Conservation (phyloP, 176 grass and related monocot species). For the Musa itinerans region DNA sequence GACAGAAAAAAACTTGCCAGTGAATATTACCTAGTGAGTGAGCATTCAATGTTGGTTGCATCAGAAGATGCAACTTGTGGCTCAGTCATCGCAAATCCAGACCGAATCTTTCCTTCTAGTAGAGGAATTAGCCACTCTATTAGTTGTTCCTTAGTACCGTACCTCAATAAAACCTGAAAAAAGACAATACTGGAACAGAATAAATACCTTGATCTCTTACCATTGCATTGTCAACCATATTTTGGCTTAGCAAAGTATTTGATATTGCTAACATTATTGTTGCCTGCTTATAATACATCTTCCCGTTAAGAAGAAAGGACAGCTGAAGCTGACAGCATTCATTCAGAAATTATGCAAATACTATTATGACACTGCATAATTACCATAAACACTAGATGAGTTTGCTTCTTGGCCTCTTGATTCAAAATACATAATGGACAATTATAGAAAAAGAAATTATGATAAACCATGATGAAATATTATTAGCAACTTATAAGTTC, state of each 20-base stretch:
- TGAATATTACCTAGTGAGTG: slow-evolving; percentile 58
- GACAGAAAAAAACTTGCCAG: background rate
- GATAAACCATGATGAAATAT: too few relatives aligned
- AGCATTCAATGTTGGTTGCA: slow-evolving; percentile 96
- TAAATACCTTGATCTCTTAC: background rate
- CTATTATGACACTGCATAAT: too few relatives aligned
- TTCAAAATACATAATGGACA: too few relatives aligned
- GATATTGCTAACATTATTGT: background rate
- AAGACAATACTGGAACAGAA: background rate
- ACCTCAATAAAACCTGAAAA: slow-evolving; percentile 82
- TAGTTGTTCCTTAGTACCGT: slow-evolving; percentile 90
- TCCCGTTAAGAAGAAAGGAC: too few relatives aligned
- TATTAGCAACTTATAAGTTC: too few relatives aligned
- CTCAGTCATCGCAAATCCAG: slow-evolving; percentile 97
- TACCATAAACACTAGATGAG: too few relatives aligned
- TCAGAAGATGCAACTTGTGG: slow-evolving; percentile 99
- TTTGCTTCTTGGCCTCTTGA: too few relatives aligned
- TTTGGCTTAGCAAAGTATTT: background rate
- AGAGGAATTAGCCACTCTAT: slow-evolving; percentile 75
- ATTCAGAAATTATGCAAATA: too few relatives aligned
- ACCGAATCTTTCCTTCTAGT: slow-evolving; percentile 80
- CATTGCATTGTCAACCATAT: background rate
- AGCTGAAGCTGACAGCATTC: too few relatives aligned
- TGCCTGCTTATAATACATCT: background rate
- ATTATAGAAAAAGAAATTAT: too few relatives aligned